Percentiles rank a stretch among this genome's conserved stretches.
Evolutionary conservation across 257 asterid species (phyloP).

Genomic region (Jacaranda mimosifolia): DNA sequence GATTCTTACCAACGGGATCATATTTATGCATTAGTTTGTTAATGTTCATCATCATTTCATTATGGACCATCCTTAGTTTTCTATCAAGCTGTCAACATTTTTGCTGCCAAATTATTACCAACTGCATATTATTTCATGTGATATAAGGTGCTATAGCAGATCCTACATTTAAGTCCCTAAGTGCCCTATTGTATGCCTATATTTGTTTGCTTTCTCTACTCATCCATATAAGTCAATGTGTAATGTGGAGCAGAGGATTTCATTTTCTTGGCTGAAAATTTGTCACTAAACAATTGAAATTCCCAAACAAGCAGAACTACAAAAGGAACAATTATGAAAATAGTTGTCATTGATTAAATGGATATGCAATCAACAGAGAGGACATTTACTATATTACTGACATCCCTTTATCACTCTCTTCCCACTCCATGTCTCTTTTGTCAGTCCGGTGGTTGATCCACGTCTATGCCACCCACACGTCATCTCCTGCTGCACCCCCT

Average conservation of each 20-base stretch:
- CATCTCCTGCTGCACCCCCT: neutral
- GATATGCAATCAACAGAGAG: too few relatives aligned
- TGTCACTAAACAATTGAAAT: too few relatives aligned
- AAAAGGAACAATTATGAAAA: too few relatives aligned
- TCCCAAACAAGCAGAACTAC: too few relatives aligned
- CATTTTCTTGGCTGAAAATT: too few relatives aligned
- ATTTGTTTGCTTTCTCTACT: neutral
- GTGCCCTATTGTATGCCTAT: conserved; percentile 5
- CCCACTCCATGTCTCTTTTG: neutral
- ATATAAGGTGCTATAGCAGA: neutral
- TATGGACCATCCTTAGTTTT: neutral
- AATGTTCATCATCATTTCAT: conserved; percentile 10
- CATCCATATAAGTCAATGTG: neutral
- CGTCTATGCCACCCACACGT: neutral
- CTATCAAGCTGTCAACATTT: neutral
- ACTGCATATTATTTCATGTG: neutral
- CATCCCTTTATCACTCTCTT: neutral
- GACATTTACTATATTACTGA: too few relatives aligned
- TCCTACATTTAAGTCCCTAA: neutral
- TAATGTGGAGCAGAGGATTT: too few relatives aligned
- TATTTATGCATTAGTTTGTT: neutral
- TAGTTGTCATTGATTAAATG: too few relatives aligned
- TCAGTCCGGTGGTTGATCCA: neutral
- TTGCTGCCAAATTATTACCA: neutral
- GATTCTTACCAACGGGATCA: neutral